These are phyloP conservation scores for Fusarium drepaniforme DNA, from an alignment of 2,329 filamentous ascomycete species.

Conservation along the genomic window DNA sequence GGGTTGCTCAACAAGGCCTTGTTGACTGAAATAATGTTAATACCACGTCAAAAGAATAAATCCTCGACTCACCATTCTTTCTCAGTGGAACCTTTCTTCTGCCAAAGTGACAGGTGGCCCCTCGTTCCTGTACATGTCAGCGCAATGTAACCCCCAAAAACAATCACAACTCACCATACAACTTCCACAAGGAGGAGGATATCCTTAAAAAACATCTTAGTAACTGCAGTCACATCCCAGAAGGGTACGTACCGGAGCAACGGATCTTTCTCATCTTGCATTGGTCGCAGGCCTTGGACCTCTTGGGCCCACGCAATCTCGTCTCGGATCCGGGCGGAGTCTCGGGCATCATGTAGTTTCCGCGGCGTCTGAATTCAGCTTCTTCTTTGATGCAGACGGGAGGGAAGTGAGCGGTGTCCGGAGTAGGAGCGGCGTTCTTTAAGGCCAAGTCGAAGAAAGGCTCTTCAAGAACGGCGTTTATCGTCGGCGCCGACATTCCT, in stretches of 20 bases:
- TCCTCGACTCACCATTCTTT: slow-evolving; percentile 27
- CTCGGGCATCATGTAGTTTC: slow-evolving; percentile 8
- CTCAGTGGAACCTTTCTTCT: slow-evolving; percentile 32
- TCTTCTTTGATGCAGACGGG: background rate
- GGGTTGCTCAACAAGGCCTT: background rate
- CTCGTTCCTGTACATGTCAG: slow-evolving; percentile 23
- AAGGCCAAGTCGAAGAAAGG: background rate
- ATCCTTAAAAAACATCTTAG: slow-evolving; percentile 15
- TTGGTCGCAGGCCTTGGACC: slow-evolving; percentile 38
- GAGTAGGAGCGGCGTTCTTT: slow-evolving; percentile 6
- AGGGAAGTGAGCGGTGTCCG: background rate
- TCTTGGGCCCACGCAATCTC: slow-evolving; percentile 25
- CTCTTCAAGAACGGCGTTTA: background rate
- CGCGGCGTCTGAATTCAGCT: background rate
- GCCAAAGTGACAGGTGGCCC: slow-evolving; percentile 27
- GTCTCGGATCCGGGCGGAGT: slow-evolving; percentile 2
- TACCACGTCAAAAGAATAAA: background rate
- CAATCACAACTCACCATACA: slow-evolving; percentile 20
- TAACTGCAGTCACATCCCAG: background rate
- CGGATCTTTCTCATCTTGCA: slow-evolving; percentile 40
- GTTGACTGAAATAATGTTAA: slow-evolving; percentile 20
- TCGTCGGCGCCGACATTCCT: slow-evolving; percentile 35
- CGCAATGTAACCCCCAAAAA: background rate
- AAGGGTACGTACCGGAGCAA: slow-evolving; percentile 30
- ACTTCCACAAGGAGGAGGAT: slow-evolving; percentile 33